These are phyloP conservation scores for Fomitopsis palustris DNA, from an alignment of 1,284 basidiomycete species.

Conservation along the genomic window DNA sequence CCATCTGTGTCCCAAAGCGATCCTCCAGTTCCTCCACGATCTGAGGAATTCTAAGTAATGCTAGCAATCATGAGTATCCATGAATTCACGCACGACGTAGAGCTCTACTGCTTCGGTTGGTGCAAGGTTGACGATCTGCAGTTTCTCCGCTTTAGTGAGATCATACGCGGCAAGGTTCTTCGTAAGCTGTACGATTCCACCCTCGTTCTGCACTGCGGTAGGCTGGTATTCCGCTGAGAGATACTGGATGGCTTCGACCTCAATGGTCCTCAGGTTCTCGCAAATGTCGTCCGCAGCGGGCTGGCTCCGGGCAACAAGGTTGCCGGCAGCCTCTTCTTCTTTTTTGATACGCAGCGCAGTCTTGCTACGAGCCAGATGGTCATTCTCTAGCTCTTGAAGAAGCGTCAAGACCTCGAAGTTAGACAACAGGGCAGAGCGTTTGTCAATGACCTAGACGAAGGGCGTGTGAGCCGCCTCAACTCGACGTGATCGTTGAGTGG, in stretches of 20 bases:
- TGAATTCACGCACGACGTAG: slow-evolving; percentile 70
- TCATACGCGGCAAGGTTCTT: slow-evolving; percentile 64
- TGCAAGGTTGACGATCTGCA: slow-evolving; percentile 87
- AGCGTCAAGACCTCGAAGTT: slow-evolving; percentile 85
- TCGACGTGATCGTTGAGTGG: too few relatives aligned
- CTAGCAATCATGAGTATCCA: slow-evolving; percentile 2
- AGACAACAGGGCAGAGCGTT: slow-evolving; percentile 76
- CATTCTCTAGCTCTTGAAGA: slow-evolving; percentile 73
- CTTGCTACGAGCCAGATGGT: slow-evolving; percentile 64
- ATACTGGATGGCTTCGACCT: slow-evolving; percentile 88
- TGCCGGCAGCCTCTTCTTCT: slow-evolving; percentile 53
- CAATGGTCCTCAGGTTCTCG: slow-evolving; percentile 84
- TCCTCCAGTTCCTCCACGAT: slow-evolving; percentile 90
- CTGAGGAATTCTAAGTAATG: too few relatives aligned
- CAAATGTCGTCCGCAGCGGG: slow-evolving; percentile 47
- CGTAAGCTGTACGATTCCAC: slow-evolving; percentile 65
- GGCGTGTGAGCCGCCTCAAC: background rate
- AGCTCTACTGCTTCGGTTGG: slow-evolving; percentile 83
- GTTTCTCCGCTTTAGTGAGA: slow-evolving; percentile 87
- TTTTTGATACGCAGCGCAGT: slow-evolving; percentile 66
- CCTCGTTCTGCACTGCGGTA: slow-evolving; percentile 61
- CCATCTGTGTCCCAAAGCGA: slow-evolving; percentile 69
- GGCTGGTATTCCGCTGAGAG: slow-evolving; percentile 74
- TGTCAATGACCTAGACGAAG: slow-evolving; percentile 64
- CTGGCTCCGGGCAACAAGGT: slow-evolving; percentile 21